Conservation (phyloP, 1,284 basidiomycete genomes). For the Marasmius tenuissimus region DNA sequence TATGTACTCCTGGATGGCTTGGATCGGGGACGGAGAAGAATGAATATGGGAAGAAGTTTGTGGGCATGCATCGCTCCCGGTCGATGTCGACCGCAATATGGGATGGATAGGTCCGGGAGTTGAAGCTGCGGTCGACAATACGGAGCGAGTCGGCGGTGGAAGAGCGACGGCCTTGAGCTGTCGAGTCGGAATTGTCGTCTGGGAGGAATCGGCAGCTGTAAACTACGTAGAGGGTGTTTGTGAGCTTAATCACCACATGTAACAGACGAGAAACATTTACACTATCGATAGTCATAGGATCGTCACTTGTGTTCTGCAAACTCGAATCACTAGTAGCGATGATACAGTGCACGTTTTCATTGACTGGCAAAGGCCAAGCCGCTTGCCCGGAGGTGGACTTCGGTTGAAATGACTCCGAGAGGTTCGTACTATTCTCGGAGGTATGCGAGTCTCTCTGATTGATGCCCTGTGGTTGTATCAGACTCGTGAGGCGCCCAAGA, state of each 20-base stretch:
- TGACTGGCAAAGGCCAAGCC: conserved; percentile 1
- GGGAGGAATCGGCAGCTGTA: too few relatives aligned
- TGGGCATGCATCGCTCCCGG: background rate
- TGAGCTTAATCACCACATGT: background rate
- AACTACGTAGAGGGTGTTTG: too few relatives aligned
- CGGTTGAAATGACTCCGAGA: background rate
- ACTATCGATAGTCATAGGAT: background rate
- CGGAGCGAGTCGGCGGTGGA: background rate
- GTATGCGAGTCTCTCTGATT: background rate
- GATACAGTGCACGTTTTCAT: background rate
- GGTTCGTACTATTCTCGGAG: background rate
- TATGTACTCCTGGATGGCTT: background rate
- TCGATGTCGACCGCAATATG: background rate
- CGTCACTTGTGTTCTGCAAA: background rate
- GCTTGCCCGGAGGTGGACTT: conserved; percentile 7
- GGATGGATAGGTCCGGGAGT: too few relatives aligned
- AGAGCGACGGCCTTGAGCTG: background rate
- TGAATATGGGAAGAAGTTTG: background rate
- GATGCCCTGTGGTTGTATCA: background rate
- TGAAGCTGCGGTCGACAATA: background rate
- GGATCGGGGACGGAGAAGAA: background rate
- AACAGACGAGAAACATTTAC: background rate
- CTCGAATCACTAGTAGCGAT: background rate
- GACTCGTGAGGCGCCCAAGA: background rate
- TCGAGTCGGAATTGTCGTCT: too few relatives aligned